phyloP scores from a whole-genome alignment of 2,329 filamentous ascomycete species.

The Cladosporium sp. region DNA sequence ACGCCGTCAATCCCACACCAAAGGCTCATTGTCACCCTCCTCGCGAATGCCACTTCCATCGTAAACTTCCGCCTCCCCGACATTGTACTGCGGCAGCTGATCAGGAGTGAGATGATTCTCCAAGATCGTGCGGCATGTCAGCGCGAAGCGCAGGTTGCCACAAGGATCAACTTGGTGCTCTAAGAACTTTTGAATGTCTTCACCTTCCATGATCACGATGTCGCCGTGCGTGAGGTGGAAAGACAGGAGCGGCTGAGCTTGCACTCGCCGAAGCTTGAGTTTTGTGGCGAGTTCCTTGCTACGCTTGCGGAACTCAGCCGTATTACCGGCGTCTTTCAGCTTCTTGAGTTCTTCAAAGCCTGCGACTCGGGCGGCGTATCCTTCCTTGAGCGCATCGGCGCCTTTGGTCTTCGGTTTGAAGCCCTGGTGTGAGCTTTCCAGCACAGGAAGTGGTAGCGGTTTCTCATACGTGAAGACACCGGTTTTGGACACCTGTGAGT shows the following conservation, averaged over 20 bases:
- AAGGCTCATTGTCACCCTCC: neutral
- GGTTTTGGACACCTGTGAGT: slow-evolving; percentile 32
- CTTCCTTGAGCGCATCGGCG: slow-evolving; percentile 20
- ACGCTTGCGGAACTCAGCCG: slow-evolving; percentile 12
- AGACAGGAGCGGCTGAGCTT: slow-evolving; percentile 35
- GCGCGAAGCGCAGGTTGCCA: slow-evolving; percentile 52
- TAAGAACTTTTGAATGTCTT: slow-evolving; percentile 55
- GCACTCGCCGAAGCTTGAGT: slow-evolving; percentile 32
- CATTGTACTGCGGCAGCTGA: slow-evolving; percentile 37
- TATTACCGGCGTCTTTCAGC: slow-evolving; percentile 12
- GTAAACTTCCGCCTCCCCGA: slow-evolving; percentile 34
- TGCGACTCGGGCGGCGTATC: slow-evolving; percentile 32
- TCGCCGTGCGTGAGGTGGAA: slow-evolving; percentile 59
- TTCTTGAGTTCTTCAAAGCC: slow-evolving; percentile 29
- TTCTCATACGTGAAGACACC: slow-evolving; percentile 31
- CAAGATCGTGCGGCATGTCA: slow-evolving; percentile 54
- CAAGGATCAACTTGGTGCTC: slow-evolving; percentile 55
- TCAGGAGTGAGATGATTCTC: slow-evolving; percentile 38
- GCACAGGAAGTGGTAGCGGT: slow-evolving; percentile 19
- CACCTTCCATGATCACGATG: slow-evolving; percentile 61
- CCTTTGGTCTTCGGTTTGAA: slow-evolving; percentile 12
- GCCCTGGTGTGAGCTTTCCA: slow-evolving; percentile 4
- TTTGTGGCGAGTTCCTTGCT: slow-evolving; percentile 35
- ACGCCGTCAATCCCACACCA: slow-evolving; percentile 2
- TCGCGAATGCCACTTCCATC: slow-evolving; percentile 27